A percentile compares a stretch with the other conserved stretches of the same genome.
These are phyloP conservation scores for Ustilago trichophora DNA, from an alignment of 1,284 basidiomycete species.

Conservation along the genomic window DNA sequence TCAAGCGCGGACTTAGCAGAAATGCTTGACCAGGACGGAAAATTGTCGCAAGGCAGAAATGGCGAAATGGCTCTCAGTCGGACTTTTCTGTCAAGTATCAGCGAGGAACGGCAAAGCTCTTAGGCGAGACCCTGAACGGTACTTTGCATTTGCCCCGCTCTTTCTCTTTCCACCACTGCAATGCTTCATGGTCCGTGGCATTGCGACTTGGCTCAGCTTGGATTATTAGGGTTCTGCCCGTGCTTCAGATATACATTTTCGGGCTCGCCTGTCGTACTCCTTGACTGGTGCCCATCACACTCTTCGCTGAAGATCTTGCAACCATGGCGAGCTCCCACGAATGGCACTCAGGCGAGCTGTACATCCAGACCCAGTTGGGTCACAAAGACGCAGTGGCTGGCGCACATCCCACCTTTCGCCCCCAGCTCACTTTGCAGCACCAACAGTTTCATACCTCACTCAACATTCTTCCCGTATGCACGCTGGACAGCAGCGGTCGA, in stretches of 20 bases:
- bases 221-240: no score
- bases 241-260: no score
- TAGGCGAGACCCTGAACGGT: background rate
- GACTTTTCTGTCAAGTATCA: no score
- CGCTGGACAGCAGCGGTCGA: conserved; percentile 24
- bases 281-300: no score
- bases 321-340: conserved; percentile 26
- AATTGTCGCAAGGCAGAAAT: no score
- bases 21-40: no score
- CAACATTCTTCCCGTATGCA: conserved; percentile 30
- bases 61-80: no score
- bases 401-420: conserved; percentile 25
- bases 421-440: conserved; percentile 29
- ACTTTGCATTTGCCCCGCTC: background rate
- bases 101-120: no score
- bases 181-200: no score
- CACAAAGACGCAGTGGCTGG: conserved; percentile 28
- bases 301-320: background rate
- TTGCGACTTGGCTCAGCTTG: no score
- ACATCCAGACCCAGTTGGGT: conserved; percentile 24
- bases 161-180: background rate
- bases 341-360: conserved; percentile 39
- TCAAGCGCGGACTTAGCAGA: no score
- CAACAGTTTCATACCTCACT: conserved; percentile 28
- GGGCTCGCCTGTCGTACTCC: no score